These are phyloP conservation scores for Malus domestica DNA, from an alignment of 306 rosid species.

Conservation along the genomic window DNA sequence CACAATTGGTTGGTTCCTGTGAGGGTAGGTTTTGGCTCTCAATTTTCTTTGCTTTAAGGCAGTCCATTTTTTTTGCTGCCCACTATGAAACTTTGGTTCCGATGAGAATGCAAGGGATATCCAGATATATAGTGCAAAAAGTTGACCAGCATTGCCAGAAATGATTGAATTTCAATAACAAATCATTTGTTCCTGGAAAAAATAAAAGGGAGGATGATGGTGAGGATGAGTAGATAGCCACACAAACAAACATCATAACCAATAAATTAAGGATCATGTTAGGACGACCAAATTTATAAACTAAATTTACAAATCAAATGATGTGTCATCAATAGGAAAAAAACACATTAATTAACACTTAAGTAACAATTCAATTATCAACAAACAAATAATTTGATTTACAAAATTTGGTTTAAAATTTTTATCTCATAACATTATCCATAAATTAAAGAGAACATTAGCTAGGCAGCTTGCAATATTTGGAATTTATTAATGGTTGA, in stretches of 20 bases:
- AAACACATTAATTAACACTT: no score
- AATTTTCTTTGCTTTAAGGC: slow-evolving; percentile 20
- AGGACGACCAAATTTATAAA: no score
- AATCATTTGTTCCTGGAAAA: background rate
- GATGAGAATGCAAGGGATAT: background rate
- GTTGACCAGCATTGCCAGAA: background rate
- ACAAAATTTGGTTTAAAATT: no score
- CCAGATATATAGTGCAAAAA: background rate
- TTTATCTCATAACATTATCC: background rate
- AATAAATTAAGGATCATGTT: no score
- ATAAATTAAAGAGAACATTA: background rate
- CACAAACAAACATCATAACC: background rate
- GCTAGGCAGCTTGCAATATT: background rate
- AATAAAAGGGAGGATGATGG: background rate
- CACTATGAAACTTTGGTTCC: background rate
- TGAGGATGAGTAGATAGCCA: slow-evolving; percentile 11
- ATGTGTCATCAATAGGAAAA: no score
- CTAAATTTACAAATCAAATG: no score
- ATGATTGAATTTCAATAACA: background rate
- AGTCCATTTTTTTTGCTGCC: background rate
- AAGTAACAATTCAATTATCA: no score
- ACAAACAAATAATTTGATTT: no score
- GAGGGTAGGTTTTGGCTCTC: slow-evolving; percentile 43
- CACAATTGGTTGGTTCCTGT: slow-evolving; percentile 15
- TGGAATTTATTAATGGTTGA: background rate